Percentiles rank a stretch among this genome's conserved stretches.
Evolutionary conservation across 1,139 yeast species (phyloP).

Genomic region (Spencermartinsiella ligniputridi): DNA sequence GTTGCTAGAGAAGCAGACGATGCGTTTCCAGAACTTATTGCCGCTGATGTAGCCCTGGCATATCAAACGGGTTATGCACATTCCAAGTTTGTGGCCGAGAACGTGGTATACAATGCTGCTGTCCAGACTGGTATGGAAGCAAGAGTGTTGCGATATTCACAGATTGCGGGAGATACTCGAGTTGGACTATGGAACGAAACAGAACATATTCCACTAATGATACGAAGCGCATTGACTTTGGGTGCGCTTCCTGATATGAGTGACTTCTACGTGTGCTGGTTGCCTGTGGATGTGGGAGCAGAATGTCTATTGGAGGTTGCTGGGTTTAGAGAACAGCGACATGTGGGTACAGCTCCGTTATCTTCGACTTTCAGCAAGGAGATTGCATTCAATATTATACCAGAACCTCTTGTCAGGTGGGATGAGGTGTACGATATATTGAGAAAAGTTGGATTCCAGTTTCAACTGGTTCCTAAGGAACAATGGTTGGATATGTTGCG

Average conservation of each 20-base stretch:
- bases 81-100: constrained; percentile 3
- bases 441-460: not conserved
- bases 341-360: not conserved
- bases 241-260: not conserved
- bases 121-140: constrained; percentile 1
- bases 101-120: not conserved
- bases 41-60: not conserved
- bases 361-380: constrained; percentile 1
- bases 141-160: constrained; percentile 1
- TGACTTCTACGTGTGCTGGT: not conserved
- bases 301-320: constrained; percentile 1
- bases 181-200: constrained; percentile 2
- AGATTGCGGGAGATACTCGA: not conserved
- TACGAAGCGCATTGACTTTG: not conserved
- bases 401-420: not conserved
- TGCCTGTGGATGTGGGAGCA: constrained; percentile 2
- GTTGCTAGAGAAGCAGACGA: not conserved
- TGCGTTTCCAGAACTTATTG: not conserved
- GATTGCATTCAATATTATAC: not conserved
- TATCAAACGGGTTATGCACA: not conserved
- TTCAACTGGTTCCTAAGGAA: not conserved
- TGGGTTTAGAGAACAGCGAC: not conserved
- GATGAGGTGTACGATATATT: not conserved
- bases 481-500: constrained; percentile 4
- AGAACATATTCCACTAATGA: not conserved